Evolutionary conservation across 129 eudicot species (phyloP).

Genomic region (Tanacetum coccineum): DNA sequence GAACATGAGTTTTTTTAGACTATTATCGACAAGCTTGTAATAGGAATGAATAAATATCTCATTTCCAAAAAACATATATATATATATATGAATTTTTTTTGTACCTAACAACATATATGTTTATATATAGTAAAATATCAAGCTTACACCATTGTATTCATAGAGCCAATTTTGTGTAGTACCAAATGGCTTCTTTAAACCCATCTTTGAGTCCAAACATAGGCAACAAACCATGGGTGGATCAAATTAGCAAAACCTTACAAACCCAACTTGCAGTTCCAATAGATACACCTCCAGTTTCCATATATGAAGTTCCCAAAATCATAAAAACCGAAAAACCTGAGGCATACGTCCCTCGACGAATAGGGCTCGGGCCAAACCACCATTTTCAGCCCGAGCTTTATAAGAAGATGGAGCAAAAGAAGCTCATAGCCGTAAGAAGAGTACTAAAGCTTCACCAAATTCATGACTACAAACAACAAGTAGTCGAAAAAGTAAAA

Average conservation of each 20-base stretch:
- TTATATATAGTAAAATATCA: not conserved
- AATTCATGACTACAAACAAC: slow-evolving; percentile 4
- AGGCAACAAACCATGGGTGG: slow-evolving; percentile 21
- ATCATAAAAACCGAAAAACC: slow-evolving; percentile 6
- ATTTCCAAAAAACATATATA: no score
- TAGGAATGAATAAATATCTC: no score
- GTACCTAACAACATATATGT: no score
- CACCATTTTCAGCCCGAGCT: slow-evolving; percentile 39
- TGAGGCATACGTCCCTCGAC: slow-evolving; percentile 31
- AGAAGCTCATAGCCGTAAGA: slow-evolving; percentile 24
- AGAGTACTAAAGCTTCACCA: slow-evolving; percentile 6
- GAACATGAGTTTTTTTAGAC: no score
- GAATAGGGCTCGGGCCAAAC: slow-evolving; percentile 34
- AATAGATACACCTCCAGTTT: slow-evolving; percentile 18
- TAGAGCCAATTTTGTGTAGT: not conserved
- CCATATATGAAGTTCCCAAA: slow-evolving; percentile 23
- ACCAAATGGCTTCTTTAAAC: slow-evolving; percentile 17
- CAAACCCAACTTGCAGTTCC: slow-evolving; percentile 17
- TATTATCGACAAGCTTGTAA: no score
- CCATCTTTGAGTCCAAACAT: slow-evolving; percentile 6
- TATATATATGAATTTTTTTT: no score
- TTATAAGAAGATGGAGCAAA: slow-evolving; percentile 19
- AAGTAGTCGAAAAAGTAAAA: slow-evolving; percentile 8
- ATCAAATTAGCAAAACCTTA: slow-evolving; percentile 15
- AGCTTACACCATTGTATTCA: not conserved